Evolutionary conservation across 106 monocot species (phyloP).

Genomic region (Dioscorea zingiberensis): DNA sequence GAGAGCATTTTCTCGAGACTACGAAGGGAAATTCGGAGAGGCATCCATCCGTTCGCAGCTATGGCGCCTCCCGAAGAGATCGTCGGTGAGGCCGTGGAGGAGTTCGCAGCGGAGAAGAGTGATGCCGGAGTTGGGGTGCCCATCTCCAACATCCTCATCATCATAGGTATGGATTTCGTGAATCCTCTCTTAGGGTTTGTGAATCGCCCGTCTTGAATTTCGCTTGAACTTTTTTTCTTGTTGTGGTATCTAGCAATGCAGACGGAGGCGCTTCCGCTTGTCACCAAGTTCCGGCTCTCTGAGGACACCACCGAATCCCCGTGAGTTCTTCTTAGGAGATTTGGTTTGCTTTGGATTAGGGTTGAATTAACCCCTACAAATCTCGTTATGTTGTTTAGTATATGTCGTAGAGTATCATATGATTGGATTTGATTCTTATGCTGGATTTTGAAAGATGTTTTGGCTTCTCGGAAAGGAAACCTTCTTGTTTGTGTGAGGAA

Average conservation of each 20-base stretch:
- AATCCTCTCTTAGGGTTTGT: background rate
- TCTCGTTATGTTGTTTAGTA: no score
- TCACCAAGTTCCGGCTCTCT: slow-evolving; percentile 61
- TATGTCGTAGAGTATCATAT: no score
- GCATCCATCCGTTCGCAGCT: background rate
- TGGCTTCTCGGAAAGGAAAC: no score
- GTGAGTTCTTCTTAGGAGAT: slow-evolving; percentile 31
- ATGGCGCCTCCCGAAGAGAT: slow-evolving; percentile 30
- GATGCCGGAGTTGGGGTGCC: background rate
- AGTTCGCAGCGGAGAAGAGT: background rate
- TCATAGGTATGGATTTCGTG: slow-evolving; percentile 44
- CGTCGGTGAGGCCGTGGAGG: slow-evolving; percentile 5
- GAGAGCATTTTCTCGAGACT: background rate
- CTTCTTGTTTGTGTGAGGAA: no score
- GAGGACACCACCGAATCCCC: slow-evolving; percentile 49
- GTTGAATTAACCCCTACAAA: no score
- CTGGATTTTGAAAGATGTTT: no score
- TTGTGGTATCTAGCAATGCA: slow-evolving; percentile 64
- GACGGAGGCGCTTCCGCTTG: slow-evolving; percentile 84
- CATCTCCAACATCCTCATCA: slow-evolving; percentile 72
- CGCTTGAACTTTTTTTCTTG: background rate
- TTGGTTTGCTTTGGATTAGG: no score
- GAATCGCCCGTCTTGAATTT: background rate
- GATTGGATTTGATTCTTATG: no score
- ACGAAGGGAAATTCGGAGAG: background rate